These are phyloP conservation scores for Sporothrix schenckii DNA, from an alignment of 2,329 filamentous ascomycete species.

Conservation along the genomic window DNA sequence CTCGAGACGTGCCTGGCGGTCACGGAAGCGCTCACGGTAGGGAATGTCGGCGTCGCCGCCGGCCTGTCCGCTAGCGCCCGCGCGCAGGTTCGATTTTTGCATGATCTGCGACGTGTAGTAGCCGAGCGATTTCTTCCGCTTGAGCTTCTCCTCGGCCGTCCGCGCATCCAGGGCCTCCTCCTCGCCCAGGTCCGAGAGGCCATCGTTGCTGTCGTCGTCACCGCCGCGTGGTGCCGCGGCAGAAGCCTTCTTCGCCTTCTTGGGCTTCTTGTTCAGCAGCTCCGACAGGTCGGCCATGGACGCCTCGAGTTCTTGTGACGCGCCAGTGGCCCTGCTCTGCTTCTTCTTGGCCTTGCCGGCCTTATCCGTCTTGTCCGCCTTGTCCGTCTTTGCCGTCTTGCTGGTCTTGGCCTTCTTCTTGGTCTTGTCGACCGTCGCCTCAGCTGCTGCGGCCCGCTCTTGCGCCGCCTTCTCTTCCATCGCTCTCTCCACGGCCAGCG, in stretches of 20 bases:
- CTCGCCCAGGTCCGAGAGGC: slow-evolving; percentile 91
- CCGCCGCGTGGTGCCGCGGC: slow-evolving; percentile 19
- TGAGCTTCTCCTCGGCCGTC: slow-evolving; percentile 82
- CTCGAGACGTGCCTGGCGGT: slow-evolving; percentile 83
- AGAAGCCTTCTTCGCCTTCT: slow-evolving; percentile 49
- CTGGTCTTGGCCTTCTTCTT: slow-evolving; percentile 42
- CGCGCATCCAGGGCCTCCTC: slow-evolving; percentile 76
- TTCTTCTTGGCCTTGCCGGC: slow-evolving; percentile 33
- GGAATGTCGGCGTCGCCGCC: slow-evolving; percentile 84
- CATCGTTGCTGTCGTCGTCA: slow-evolving; percentile 46
- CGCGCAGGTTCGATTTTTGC: slow-evolving; percentile 87
- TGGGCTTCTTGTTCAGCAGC: slow-evolving; percentile 55
- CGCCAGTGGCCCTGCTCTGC: slow-evolving; percentile 43
- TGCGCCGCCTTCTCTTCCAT: slow-evolving; percentile 16
- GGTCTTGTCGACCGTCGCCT: slow-evolving; percentile 35
- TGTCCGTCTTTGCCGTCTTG: slow-evolving; percentile 39
- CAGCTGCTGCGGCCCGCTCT: slow-evolving; percentile 32
- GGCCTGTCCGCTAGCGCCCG: slow-evolving; percentile 69
- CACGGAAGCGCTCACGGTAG: slow-evolving; percentile 82
- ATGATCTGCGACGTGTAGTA: slow-evolving; percentile 99
- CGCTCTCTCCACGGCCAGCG: slow-evolving; percentile 17
- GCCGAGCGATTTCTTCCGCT: slow-evolving; percentile 85
- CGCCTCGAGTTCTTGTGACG: slow-evolving; percentile 66
- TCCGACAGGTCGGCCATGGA: slow-evolving; percentile 70
- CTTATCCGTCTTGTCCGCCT: slow-evolving; percentile 32